These are phyloP conservation scores for Hermanozyma aechmeae DNA, from an alignment of 805 yeast genomes.

Conservation along the genomic window DNA sequence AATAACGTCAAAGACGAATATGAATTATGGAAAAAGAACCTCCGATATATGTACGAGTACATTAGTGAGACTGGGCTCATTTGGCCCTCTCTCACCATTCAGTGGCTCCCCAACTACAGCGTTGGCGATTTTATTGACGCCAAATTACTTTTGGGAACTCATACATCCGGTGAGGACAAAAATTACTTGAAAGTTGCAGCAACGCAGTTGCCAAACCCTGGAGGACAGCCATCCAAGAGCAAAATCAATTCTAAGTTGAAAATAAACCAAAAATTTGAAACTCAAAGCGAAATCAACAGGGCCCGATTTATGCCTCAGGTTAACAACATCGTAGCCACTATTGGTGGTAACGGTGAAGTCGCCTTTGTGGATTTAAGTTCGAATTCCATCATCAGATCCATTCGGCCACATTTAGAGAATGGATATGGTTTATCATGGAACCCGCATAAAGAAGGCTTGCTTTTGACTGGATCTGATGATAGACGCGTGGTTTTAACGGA, in stretches of 20 bases:
- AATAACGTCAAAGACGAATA: slow-evolving; percentile 58
- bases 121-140: slow-evolving; percentile 27
- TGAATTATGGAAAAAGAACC: slow-evolving; percentile 71
- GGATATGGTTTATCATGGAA: slow-evolving; percentile 76
- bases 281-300: slow-evolving; percentile 60
- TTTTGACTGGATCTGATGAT: slow-evolving; percentile 63
- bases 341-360: slow-evolving; percentile 58
- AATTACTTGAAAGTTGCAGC: slow-evolving; percentile 60
- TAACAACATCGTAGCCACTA: slow-evolving; percentile 47
- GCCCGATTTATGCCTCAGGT: slow-evolving; percentile 64
- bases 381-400: slow-evolving; percentile 5
- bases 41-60: slow-evolving; percentile 75
- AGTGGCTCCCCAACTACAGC: slow-evolving; percentile 54
- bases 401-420: slow-evolving; percentile 51
- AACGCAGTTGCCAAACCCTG: slow-evolving; percentile 41
- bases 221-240: slow-evolving; percentile 10
- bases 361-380: slow-evolving; percentile 39
- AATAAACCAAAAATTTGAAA: slow-evolving; percentile 51
- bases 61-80: slow-evolving; percentile 71
- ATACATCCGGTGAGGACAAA: slow-evolving; percentile 60
- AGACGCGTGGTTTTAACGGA: slow-evolving; percentile 56
- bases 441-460: slow-evolving; percentile 33
- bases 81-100: slow-evolving; percentile 77
- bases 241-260: slow-evolving; percentile 47
- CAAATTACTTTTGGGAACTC: slow-evolving; percentile 58